Percentiles rank a stretch among this genome's conserved stretches.
These are phyloP conservation scores for Penicillium crystallinum DNA, from an alignment of 495 filamentous ascomycete genomes.

Conservation along the genomic window DNA sequence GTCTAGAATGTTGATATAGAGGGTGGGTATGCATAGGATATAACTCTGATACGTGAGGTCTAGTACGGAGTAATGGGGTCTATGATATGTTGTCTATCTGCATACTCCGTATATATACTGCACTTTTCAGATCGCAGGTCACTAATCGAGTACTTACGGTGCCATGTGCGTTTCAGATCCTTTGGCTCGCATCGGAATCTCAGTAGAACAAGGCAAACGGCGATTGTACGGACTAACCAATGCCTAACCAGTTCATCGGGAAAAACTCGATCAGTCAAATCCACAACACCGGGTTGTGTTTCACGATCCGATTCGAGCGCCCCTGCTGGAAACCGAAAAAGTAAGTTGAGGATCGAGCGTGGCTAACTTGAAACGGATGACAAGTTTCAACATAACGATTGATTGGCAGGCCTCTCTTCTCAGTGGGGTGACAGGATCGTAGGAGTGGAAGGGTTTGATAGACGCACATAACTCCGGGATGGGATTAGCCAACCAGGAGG, in stretches of 20 bases:
- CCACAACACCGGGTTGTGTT: neutral
- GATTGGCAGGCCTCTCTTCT: too few species aligned
- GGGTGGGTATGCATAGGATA: too few species aligned
- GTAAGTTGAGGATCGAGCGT: conserved; percentile 2
- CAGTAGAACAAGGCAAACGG: too few species aligned
- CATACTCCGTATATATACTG: too few species aligned
- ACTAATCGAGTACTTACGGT: too few species aligned
- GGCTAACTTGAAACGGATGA: neutral
- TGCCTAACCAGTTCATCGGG: neutral
- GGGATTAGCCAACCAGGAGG: neutral
- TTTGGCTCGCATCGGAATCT: neutral
- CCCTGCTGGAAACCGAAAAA: neutral
- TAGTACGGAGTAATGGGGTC: too few species aligned
- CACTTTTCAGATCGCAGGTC: too few species aligned
- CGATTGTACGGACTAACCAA: neutral
- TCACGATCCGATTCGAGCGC: too few species aligned
- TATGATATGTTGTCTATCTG: neutral
- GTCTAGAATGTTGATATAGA: too few species aligned
- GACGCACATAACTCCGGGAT: neutral
- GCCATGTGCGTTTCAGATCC: neutral
- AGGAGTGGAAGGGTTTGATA: conserved; percentile 1
- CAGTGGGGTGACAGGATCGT: too few species aligned
- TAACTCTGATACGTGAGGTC: too few species aligned
- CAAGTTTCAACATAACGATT: too few species aligned
- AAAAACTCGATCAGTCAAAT: conserved; percentile 13